Evolutionary conservation across 164 flowering plant species (phyloP).

Genomic region (Aristolochia contorta): DNA sequence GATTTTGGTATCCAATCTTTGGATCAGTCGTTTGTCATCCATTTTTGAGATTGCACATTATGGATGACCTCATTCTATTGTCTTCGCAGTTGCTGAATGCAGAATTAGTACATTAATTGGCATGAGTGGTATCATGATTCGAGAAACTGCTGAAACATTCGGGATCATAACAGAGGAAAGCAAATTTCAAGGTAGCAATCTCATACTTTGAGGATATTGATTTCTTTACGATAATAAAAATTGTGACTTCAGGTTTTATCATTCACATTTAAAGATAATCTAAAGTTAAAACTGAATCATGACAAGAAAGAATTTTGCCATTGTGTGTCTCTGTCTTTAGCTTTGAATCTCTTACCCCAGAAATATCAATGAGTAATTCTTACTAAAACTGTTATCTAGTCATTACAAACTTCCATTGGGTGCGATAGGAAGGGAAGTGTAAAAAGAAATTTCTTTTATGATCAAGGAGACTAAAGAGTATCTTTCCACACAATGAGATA

Average conservation of each 20-base stretch:
- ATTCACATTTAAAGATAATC: background rate
- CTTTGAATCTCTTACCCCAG: background rate
- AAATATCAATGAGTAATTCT: too few species aligned
- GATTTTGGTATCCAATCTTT: too few species aligned
- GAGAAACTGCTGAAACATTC: slow-evolving; percentile 87
- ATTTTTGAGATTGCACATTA: background rate
- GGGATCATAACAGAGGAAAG: slow-evolving; percentile 66
- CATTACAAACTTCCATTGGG: too few species aligned
- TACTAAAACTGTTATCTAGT: too few species aligned
- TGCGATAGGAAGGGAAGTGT: too few species aligned
- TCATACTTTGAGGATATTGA: background rate
- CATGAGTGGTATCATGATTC: slow-evolving; percentile 69
- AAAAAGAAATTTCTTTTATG: too few species aligned
- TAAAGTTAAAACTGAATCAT: background rate
- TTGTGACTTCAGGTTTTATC: background rate
- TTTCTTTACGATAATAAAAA: background rate
- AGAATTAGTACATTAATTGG: slow-evolving; percentile 45
- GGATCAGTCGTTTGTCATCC: background rate
- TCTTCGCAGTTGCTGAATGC: slow-evolving; percentile 59
- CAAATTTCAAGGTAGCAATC: slow-evolving; percentile 54
- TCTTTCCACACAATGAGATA: too few species aligned
- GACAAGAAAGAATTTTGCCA: too few species aligned
- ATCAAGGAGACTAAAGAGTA: too few species aligned
- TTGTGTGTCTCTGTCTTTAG: too few species aligned
- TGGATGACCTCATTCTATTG: slow-evolving; percentile 2